phyloP scores from a whole-genome alignment of 176 grass and related monocot species.

The Luzula sylvatica region DNA sequence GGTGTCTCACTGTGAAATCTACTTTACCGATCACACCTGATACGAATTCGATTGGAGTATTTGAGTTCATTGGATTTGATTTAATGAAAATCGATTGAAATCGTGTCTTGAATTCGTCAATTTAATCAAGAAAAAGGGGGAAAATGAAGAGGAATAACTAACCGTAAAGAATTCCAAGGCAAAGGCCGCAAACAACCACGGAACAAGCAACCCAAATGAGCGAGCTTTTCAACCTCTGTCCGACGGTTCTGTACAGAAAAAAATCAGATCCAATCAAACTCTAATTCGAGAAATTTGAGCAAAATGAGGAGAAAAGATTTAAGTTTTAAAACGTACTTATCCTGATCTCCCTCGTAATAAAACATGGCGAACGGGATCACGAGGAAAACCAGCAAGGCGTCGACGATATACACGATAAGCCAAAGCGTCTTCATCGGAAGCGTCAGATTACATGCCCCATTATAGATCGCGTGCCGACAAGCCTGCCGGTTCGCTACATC shows the following conservation, averaged over 20 bases:
- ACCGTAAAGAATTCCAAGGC: slow-evolving; percentile 94
- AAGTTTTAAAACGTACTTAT: slow-evolving; percentile 36
- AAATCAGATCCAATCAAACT: slow-evolving; percentile 27
- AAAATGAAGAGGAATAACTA: not conserved
- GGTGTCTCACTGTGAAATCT: slow-evolving; percentile 96
- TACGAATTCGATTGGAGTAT: slow-evolving; percentile 14
- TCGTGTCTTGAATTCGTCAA: not conserved
- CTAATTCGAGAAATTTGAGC: not conserved
- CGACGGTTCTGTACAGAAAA: slow-evolving; percentile 41
- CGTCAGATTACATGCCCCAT: slow-evolving; percentile 61
- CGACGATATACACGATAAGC: slow-evolving; percentile 72
- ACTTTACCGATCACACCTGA: slow-evolving; percentile 85
- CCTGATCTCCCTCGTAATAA: slow-evolving; percentile 99
- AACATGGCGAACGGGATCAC: slow-evolving; percentile 96
- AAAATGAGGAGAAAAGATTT: not conserved
- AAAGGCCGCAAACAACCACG: slow-evolving; percentile 62
- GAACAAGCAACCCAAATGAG: slow-evolving; percentile 75
- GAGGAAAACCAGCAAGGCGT: slow-evolving; percentile 92
- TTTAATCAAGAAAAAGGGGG: not conserved
- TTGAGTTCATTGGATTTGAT: not conserved
- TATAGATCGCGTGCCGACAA: slow-evolving; percentile 61
- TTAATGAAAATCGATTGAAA: too few relatives aligned
- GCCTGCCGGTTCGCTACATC: slow-evolving; percentile 88
- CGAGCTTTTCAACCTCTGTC: slow-evolving; percentile 67
- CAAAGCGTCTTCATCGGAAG: slow-evolving; percentile 93